Evolutionary conservation across 176 grass and related monocot species (phyloP).

Genomic region (Musa beccarii): DNA sequence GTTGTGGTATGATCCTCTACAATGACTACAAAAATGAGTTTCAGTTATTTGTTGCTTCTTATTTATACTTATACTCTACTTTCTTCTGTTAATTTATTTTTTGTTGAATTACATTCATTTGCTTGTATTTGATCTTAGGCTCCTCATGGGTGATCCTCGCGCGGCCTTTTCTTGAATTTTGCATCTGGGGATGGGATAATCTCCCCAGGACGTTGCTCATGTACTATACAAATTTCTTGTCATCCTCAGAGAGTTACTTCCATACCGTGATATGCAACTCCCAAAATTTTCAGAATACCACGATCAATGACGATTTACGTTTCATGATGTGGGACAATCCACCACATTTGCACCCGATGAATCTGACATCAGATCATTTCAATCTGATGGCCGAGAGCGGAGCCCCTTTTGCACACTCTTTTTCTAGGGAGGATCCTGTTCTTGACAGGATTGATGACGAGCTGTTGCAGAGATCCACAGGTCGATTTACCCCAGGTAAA

Average conservation of each 20-base stretch:
- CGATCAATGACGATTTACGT: constrained; percentile 55
- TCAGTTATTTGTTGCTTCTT: too few relatives aligned
- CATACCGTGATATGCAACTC: constrained; percentile 99
- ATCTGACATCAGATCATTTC: constrained; percentile 53
- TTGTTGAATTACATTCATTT: background rate
- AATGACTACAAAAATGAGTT: too few relatives aligned
- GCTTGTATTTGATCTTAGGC: constrained; percentile 33
- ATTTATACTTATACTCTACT: too few relatives aligned
- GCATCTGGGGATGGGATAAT: constrained; percentile 79
- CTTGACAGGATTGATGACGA: constrained; percentile 65
- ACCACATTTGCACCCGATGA: constrained; percentile 33
- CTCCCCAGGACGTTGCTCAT: constrained; percentile 85
- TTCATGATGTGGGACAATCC: constrained; percentile 79
- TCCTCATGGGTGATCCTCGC: constrained; percentile 72
- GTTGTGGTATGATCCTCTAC: too few relatives aligned
- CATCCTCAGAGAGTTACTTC: constrained; percentile 80
- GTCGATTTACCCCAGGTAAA: constrained; percentile 51
- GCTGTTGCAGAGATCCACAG: constrained; percentile 33
- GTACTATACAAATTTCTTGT: constrained; percentile 92
- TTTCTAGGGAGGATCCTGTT: constrained; percentile 28
- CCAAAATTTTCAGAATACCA: constrained; percentile 86
- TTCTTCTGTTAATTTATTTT: background rate
- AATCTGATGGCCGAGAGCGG: constrained; percentile 47
- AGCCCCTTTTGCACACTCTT: constrained; percentile 50
- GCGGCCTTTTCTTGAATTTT: constrained; percentile 79